These are phyloP conservation scores for Cladophialophora yegresii DNA, from an alignment of 2,329 filamentous ascomycete genomes.

Conservation along the genomic window DNA sequence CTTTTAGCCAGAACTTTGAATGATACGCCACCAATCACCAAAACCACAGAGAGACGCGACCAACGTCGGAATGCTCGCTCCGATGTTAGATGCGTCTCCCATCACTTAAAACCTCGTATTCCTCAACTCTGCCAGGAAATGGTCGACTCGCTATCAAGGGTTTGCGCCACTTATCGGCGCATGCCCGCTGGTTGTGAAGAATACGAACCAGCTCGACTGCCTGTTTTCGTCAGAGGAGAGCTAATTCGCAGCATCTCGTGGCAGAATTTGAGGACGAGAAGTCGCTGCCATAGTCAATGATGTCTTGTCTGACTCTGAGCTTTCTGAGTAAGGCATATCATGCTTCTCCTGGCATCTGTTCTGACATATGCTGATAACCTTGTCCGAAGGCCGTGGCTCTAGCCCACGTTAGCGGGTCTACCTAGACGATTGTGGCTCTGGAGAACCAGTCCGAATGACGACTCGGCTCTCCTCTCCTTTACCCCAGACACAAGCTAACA, in stretches of 20 bases:
- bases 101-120: not conserved
- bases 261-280: not conserved
- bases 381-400: not conserved
- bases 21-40: not conserved
- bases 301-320: not conserved
- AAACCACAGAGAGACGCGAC: not conserved
- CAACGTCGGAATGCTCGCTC: not conserved
- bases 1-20: not conserved
- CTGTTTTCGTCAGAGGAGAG: not conserved
- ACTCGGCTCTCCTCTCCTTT: not conserved
- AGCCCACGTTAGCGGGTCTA: not conserved
- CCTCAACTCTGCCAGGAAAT: not conserved
- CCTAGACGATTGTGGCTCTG: not conserved
- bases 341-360: not conserved
- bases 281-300: not conserved
- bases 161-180: not conserved
- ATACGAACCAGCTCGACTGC: not conserved
- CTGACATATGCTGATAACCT: not conserved
- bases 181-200: not conserved
- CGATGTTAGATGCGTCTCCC: not conserved
- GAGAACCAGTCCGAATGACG: not conserved
- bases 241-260: not conserved
- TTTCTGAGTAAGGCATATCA: not conserved
- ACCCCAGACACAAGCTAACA: not conserved
- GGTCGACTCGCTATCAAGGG: not conserved